Evolutionary conservation across 2,329 filamentous ascomycete species (phyloP).

Genomic region (Pyrenochaeta sp.): DNA sequence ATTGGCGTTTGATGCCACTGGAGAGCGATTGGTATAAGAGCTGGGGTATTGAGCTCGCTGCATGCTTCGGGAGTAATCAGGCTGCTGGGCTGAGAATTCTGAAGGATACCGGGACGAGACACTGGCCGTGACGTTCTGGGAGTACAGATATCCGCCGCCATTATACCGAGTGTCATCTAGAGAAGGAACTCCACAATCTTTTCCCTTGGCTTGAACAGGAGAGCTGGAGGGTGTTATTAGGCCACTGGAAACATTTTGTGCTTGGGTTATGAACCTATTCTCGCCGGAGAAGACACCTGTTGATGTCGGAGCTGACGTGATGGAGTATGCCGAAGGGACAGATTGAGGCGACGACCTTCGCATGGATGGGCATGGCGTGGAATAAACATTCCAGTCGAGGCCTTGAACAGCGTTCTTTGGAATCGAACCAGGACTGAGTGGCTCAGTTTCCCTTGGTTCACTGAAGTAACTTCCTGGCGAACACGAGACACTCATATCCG

Average conservation of each 20-base stretch:
- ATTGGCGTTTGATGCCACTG: no score
- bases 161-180: not conserved
- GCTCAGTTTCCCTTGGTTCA: slow-evolving; percentile 12
- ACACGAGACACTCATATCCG: slow-evolving; percentile 15
- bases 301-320: not conserved
- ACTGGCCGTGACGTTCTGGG: slow-evolving; percentile 13
- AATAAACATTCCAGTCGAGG: slow-evolving; percentile 8
- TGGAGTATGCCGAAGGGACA: not conserved
- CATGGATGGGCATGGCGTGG: not conserved
- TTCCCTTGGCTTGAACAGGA: not conserved
- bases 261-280: no score
- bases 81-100: not conserved
- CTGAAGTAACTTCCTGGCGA: slow-evolving; percentile 33
- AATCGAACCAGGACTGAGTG: slow-evolving; percentile 13
- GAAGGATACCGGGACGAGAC: slow-evolving; percentile 12
- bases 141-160: slow-evolving; percentile 13
- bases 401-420: slow-evolving; percentile 8
- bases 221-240: no score
- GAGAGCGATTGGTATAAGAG: no score
- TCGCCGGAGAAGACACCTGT: no score
- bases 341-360: slow-evolving; percentile 6
- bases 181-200: not conserved
- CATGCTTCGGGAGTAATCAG: not conserved
- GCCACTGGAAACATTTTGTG: no score
- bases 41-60: no score